Conservation (phyloP, 441 rosid species). For the Mallotus repandus region DNA sequence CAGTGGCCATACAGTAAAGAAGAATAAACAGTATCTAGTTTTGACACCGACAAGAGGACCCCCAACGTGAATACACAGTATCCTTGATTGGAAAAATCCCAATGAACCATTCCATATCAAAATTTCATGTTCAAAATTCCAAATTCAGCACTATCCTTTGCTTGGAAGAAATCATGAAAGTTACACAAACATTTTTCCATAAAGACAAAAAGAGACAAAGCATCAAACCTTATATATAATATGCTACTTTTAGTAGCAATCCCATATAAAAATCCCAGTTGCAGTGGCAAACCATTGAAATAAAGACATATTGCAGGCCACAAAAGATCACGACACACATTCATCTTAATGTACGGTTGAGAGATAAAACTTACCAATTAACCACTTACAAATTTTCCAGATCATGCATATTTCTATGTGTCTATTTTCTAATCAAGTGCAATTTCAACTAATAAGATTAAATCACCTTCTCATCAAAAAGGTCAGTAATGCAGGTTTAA, state of each 20-base stretch:
- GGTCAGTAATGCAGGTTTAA: neutral
- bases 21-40: neutral
- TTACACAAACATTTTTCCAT: neutral
- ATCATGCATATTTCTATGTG: too few relatives aligned
- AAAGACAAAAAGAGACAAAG: neutral
- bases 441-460: too few relatives aligned
- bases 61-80: neutral
- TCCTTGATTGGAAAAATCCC: neutral
- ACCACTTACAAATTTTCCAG: too few relatives aligned
- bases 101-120: too few relatives aligned
- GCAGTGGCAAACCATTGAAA: too few relatives aligned
- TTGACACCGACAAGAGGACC: neutral
- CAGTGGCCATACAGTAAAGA: neutral
- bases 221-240: too few relatives aligned
- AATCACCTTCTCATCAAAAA: too few relatives aligned
- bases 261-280: neutral
- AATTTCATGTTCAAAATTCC: neutral
- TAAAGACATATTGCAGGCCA: too few relatives aligned
- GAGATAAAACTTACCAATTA: too few relatives aligned
- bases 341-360: too few relatives aligned
- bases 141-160: neutral
- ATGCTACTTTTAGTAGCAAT: neutral
- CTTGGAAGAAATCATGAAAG: neutral
- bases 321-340: too few relatives aligned
- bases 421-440: too few relatives aligned